Base-by-base conservation (phyloP, 768 basidiomycete species). In the Suillus luteus region DNA sequence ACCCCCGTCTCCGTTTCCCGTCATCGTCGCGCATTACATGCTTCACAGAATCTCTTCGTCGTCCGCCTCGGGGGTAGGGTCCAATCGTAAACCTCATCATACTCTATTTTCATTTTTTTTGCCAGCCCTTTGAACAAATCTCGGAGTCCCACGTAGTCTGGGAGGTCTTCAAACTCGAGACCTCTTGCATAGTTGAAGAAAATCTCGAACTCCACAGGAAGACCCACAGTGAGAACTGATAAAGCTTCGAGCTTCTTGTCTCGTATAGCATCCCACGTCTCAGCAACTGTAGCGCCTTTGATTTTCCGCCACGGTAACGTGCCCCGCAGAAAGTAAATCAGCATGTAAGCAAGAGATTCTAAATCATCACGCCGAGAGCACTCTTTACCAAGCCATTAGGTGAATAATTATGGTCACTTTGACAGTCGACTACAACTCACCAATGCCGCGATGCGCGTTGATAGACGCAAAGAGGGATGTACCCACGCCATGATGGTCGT, bases 151-250 rank as follows among this genome's bases (percentile, higher is more conserved):
- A 87, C 89, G 69, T 95, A 96, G 75, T 96, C 94, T 11, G 93
- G 94, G 46, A 92, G 81, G 78, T 95, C 93, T 70, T 92, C 92
- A 68, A 95, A 95, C 66, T 89, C 89, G 41, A 96, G 85, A 2
- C 86, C 87, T 52, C 93, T 85, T 24, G 90, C 87, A 77, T 95
- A 95, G 52, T 76, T 76, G 75, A 89, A 90, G 68, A 94, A 83
- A 61, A 92, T 85, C 66, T 89, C 90, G 64, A 94, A 92, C 76
- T 95, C 92, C 55, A 86, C 82, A 15, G 91, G 92, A 62, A 94
- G 85, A 5, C 89, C 87, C 61, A 87, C 84, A 10, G 91, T 92
- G 60, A 94, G 82, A 4, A 87, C 77, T n/a, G 83, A 74, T 67
- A 89, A 85, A 40, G 84, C 82, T 37, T 85, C 83, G 49, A 91